Evolutionary conservation across 2,329 filamentous ascomycete species (phyloP).

Genomic region (Ambrosiella cleistominuta): DNA sequence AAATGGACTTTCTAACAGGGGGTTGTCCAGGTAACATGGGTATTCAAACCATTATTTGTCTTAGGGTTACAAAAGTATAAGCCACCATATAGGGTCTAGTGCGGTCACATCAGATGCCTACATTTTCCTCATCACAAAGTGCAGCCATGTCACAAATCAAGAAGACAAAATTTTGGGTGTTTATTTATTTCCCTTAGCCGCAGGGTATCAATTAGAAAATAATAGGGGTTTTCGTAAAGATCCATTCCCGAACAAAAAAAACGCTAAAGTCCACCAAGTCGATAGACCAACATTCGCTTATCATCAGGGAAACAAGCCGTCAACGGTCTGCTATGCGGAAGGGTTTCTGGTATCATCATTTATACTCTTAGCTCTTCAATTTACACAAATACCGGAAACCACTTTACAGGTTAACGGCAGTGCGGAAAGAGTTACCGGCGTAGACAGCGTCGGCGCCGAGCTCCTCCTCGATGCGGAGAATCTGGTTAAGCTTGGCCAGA

Average conservation of each 20-base stretch:
- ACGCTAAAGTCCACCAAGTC: slow-evolving; percentile 3
- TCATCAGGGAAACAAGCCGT: slow-evolving; percentile 4
- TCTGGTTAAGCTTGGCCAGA: slow-evolving; percentile 99
- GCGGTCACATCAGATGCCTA: too few relatives aligned
- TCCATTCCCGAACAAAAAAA: slow-evolving; percentile 9
- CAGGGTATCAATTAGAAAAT: slow-evolving; percentile 12
- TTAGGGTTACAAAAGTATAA: background rate
- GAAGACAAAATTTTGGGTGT: background rate
- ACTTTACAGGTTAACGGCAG: slow-evolving; percentile 65
- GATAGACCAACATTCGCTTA: background rate
- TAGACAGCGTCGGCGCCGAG: slow-evolving; percentile 82
- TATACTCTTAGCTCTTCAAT: slow-evolving; percentile 1
- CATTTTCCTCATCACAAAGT: background rate
- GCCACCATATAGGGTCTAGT: background rate
- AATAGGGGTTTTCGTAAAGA: slow-evolving; percentile 8
- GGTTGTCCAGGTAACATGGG: slow-evolving; percentile 6
- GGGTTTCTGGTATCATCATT: slow-evolving; percentile 12
- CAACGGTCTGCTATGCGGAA: slow-evolving; percentile 11
- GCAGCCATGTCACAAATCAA: background rate
- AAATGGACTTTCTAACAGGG: background rate
- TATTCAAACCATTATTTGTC: background rate
- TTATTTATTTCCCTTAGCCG: slow-evolving; percentile 10
- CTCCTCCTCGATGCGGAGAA: slow-evolving; percentile 98
- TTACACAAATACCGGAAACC: slow-evolving; percentile 4
- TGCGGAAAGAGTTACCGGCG: slow-evolving; percentile 85